Conservation (phyloP, 2,329 filamentous ascomycete genomes). For the Venturia oleaginea region DNA sequence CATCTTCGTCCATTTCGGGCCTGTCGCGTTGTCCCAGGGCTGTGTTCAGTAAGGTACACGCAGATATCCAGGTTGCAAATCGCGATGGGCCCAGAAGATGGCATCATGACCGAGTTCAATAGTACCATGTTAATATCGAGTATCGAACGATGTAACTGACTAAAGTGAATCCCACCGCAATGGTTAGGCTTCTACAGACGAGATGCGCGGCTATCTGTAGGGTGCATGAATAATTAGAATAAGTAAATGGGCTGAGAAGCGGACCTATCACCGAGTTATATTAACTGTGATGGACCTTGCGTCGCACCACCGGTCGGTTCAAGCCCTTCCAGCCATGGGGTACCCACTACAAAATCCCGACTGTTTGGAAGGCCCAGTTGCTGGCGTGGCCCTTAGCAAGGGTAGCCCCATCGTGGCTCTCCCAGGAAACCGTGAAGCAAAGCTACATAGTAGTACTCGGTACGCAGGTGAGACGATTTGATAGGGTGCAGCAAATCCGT, state of each 20-base stretch:
- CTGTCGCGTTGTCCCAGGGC: background rate
- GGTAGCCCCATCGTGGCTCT: background rate
- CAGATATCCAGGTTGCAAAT: background rate
- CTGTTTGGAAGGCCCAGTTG: background rate
- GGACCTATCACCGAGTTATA: conserved; percentile 4
- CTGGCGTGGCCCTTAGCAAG: background rate
- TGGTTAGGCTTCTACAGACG: conserved; percentile 7
- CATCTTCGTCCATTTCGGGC: background rate
- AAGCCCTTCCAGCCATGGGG: background rate
- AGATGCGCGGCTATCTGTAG: conserved; percentile 9
- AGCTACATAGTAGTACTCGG: background rate
- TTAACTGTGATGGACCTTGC: background rate
- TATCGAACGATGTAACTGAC: background rate
- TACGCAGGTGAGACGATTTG: background rate
- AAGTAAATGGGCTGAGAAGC: conserved; percentile 2
- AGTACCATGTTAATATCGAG: background rate
- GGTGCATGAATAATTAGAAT: conserved; percentile 4
- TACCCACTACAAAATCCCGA: background rate
- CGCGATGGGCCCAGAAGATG: background rate
- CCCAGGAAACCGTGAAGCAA: background rate
- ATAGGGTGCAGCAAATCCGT: background rate
- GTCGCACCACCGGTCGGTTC: conserved; percentile 2
- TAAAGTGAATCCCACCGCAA: background rate
- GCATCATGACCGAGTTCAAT: background rate
- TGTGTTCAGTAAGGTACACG: background rate